These are phyloP conservation scores for Fusarium tanahbumbuense DNA, from an alignment of 2,329 filamentous ascomycete species.

Conservation along the genomic window DNA sequence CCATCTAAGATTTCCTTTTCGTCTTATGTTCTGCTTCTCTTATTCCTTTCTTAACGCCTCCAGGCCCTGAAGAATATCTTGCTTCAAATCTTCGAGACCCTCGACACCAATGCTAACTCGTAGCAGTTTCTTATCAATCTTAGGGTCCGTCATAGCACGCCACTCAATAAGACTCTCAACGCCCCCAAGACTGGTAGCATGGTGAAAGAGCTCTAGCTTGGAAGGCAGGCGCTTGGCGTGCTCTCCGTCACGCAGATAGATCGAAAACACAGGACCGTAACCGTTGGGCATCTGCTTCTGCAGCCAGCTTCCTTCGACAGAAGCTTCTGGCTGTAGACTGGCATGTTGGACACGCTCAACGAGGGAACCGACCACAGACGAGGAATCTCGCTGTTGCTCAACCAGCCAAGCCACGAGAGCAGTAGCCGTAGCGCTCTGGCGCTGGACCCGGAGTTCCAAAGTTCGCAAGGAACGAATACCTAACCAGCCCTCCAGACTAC, in stretches of 20 bases:
- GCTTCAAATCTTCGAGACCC: constrained; percentile 82
- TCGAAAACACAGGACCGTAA: constrained; percentile 87
- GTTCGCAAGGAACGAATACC: constrained; percentile 88
- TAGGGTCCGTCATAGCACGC: constrained; percentile 86
- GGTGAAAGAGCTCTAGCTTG: constrained; percentile 85
- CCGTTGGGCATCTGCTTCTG: constrained; percentile 89
- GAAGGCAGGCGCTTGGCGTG: constrained; percentile 78
- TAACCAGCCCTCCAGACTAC: constrained; percentile 91
- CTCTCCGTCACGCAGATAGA: constrained; percentile 71
- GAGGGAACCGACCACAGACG: constrained; percentile 60
- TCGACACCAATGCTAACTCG: constrained; percentile 90
- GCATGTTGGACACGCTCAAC: constrained; percentile 79
- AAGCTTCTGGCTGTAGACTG: constrained; percentile 75
- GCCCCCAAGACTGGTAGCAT: constrained; percentile 92
- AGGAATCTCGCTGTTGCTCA: constrained; percentile 55
- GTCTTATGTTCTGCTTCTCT: background rate
- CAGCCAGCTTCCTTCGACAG: constrained; percentile 75
- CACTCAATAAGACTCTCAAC: constrained; percentile 98
- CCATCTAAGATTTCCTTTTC: background rate
- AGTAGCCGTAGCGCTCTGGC: constrained; percentile 79
- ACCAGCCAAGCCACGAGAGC: constrained; percentile 79
- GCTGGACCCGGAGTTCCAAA: constrained; percentile 81
- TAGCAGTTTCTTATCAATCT: constrained; percentile 77
- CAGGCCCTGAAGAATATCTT: constrained; percentile 78
- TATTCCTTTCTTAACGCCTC: constrained; percentile 58